Evolutionary conservation across 2,329 filamentous ascomycete genomes (phyloP).

Genomic region (Trichoderma guizhouense): DNA sequence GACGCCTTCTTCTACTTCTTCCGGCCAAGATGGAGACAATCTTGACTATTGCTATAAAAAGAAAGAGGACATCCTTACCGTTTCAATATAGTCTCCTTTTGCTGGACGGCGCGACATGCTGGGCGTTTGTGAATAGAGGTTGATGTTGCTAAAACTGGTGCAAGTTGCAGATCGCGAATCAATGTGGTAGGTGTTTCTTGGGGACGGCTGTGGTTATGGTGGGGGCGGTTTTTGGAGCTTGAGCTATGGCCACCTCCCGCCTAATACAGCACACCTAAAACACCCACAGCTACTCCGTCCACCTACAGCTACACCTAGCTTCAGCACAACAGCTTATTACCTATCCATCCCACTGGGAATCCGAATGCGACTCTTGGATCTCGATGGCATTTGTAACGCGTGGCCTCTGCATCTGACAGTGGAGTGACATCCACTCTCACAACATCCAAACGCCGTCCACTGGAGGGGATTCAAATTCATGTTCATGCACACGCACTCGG

Average conservation of each 20-base stretch:
- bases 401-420: neutral
- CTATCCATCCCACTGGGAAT: neutral
- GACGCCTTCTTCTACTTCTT: neutral
- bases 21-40: neutral
- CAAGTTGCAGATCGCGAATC: neutral
- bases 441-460: too few relatives aligned
- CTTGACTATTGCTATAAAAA: neutral
- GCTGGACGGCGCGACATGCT: slow-evolving; percentile 71
- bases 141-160: neutral
- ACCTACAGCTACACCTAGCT: too few relatives aligned
- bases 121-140: slow-evolving; percentile 18
- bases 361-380: neutral
- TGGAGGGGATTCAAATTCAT: neutral
- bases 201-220: neutral
- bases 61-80: slow-evolving; percentile 51
- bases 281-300: too few relatives aligned
- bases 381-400: neutral
- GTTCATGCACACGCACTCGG: neutral
- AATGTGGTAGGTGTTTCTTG: neutral
- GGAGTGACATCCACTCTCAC: neutral
- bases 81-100: slow-evolving; percentile 96
- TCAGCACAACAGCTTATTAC: too few relatives aligned
- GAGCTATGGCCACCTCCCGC: neutral
- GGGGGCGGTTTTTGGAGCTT: slow-evolving; percentile 11
- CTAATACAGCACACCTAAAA: neutral